These are phyloP conservation scores for Nothophytophthora sp. DNA, from an alignment of 352 stramenopile species.

Conservation along the genomic window DNA sequence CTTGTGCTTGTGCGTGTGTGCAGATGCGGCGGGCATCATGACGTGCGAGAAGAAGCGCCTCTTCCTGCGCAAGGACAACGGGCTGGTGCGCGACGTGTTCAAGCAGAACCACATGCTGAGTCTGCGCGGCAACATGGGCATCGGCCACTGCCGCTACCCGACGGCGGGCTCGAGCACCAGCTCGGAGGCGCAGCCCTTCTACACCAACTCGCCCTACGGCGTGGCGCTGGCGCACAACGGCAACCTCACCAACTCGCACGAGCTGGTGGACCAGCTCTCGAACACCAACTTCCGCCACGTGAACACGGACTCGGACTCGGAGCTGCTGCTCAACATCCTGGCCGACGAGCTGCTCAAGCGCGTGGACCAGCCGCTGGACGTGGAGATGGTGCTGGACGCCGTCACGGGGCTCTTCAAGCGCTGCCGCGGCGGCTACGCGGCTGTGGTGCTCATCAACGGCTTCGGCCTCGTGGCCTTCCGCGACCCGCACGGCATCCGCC, in stretches of 20 bases:
- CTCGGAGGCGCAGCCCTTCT: constrained; percentile 97
- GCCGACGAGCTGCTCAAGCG: constrained; percentile 94
- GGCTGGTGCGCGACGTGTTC: constrained; percentile 99
- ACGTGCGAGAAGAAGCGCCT: constrained; percentile 93
- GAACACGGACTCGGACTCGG: constrained; percentile 99
- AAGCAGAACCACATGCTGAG: constrained; percentile 98
- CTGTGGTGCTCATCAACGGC: constrained; percentile 97
- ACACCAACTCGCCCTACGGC: constrained; percentile 99
- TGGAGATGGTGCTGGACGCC: constrained; percentile 89
- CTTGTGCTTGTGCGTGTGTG: no score
- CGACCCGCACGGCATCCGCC: constrained; percentile 98
- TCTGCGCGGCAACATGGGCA: constrained; percentile 95
- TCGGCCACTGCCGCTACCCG: constrained; percentile 98
- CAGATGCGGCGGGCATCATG: constrained; percentile 95
- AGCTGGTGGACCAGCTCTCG: constrained; percentile 92
- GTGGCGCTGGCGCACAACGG: constrained; percentile 98
- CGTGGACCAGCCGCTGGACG: constrained; percentile 66
- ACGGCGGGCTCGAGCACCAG: constrained; percentile 93
- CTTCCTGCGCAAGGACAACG: constrained; percentile 98
- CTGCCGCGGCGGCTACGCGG: constrained; percentile 97
- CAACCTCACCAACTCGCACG: constrained; percentile 98
- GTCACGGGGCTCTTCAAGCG: constrained; percentile 93
- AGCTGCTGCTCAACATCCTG: constrained; percentile 99
- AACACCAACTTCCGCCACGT: constrained; percentile 95
- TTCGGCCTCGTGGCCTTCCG: constrained; percentile 98